phyloP scores from a whole-genome alignment of 2,329 filamentous ascomycete species.

The Sarocladiaceae sp. region DNA sequence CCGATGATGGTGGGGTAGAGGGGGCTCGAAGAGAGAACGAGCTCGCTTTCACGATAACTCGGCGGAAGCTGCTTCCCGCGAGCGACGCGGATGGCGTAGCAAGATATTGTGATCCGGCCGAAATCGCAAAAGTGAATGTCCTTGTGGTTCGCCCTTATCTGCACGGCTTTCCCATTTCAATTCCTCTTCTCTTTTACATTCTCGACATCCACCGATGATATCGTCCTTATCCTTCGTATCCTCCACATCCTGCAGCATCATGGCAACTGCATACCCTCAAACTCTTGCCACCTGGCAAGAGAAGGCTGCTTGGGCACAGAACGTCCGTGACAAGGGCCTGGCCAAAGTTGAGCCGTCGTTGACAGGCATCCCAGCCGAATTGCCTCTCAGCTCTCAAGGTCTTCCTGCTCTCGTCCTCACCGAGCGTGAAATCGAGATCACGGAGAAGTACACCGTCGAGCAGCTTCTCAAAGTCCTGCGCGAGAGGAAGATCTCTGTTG shows the following conservation, averaged over 20 bases:
- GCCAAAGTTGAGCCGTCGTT: constrained; percentile 22
- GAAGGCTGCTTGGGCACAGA: not conserved
- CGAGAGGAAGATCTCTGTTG: constrained; percentile 7
- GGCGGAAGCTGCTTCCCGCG: too few relatives aligned
- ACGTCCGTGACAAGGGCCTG: constrained; percentile 18
- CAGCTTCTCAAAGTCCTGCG: constrained; percentile 7
- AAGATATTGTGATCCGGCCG: too few relatives aligned
- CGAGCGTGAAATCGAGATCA: constrained; percentile 11
- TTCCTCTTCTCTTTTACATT: too few relatives aligned
- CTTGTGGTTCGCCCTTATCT: too few relatives aligned
- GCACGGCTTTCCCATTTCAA: too few relatives aligned
- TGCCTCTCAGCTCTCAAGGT: constrained; percentile 18
- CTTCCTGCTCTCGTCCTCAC: constrained; percentile 19
- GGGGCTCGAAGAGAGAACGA: too few relatives aligned
- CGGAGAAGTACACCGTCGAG: constrained; percentile 4
- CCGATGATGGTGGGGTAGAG: too few relatives aligned
- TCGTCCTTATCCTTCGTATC: not conserved
- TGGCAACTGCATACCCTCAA: not conserved
- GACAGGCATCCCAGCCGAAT: constrained; percentile 16
- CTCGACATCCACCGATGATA: too few relatives aligned
- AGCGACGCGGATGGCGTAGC: too few relatives aligned
- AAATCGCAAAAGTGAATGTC: too few relatives aligned
- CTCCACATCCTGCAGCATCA: not conserved
- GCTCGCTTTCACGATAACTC: too few relatives aligned
- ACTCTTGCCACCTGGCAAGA: constrained; percentile 2